phyloP scores from a whole-genome alignment of 2,329 filamentous ascomycete species.

The Pseudogymnoascus pannorum region DNA sequence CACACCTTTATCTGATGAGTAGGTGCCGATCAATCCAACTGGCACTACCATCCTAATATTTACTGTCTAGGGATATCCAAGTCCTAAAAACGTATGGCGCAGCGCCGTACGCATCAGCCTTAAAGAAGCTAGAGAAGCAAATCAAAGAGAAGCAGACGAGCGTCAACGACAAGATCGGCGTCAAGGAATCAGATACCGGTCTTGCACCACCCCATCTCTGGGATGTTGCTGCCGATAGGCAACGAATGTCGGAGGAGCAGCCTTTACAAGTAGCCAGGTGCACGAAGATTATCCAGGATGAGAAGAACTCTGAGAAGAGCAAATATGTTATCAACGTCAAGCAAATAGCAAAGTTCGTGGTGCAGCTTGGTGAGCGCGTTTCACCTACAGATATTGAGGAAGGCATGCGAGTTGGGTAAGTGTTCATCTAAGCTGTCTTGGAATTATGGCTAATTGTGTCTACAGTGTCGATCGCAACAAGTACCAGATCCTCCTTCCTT shows the following conservation, averaged over 20 bases:
- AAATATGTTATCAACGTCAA: slow-evolving; percentile 99
- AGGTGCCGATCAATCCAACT: slow-evolving; percentile 33
- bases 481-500: slow-evolving; percentile 94
- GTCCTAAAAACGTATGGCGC: slow-evolving; percentile 98
- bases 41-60: slow-evolving; percentile 5
- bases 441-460: slow-evolving; percentile 16
- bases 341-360: slow-evolving; percentile 99
- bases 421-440: slow-evolving; percentile 17
- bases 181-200: slow-evolving; percentile 96
- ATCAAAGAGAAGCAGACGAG: slow-evolving; percentile 99
- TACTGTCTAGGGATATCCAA: slow-evolving; percentile 76
- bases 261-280: slow-evolving; percentile 94
- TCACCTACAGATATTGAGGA: slow-evolving; percentile 98
- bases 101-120: slow-evolving; percentile 83
- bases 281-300: slow-evolving; percentile 98
- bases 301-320: slow-evolving; percentile 93
- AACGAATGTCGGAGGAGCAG: slow-evolving; percentile 98
- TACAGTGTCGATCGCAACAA: slow-evolving; percentile 86
- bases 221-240: slow-evolving; percentile 95
- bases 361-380: slow-evolving; percentile 93
- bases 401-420: slow-evolving; percentile 88
- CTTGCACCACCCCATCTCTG: slow-evolving; percentile 97
- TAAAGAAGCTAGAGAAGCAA: slow-evolving; percentile 98
- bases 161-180: slow-evolving; percentile 96
- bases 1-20: slow-evolving; percentile 93